A percentile compares a stretch with the other conserved stretches of the same genome.
Evolutionary conservation across 345 rosid species (phyloP).

Genomic region (Trapa incisa): DNA sequence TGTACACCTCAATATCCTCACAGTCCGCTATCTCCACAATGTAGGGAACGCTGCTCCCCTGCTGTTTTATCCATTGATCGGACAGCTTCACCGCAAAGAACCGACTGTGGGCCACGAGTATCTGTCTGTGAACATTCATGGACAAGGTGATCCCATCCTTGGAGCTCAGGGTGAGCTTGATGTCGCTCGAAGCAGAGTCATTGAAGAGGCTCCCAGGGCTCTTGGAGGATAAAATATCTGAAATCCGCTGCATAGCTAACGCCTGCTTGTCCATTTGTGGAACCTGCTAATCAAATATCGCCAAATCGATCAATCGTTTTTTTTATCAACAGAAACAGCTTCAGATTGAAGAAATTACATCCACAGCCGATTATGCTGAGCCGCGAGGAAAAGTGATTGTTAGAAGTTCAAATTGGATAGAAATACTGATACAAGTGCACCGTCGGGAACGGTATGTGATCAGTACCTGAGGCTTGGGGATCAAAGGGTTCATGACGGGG

Average conservation of each 20-base stretch:
- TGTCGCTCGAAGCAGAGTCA: slow-evolving; percentile 62
- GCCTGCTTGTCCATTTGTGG: slow-evolving; percentile 36
- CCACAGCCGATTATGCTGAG: no score
- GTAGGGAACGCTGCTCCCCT: slow-evolving; percentile 37
- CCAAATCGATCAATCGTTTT: not conserved
- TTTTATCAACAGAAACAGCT: no score
- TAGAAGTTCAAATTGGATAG: no score
- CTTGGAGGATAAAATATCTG: slow-evolving; percentile 41
- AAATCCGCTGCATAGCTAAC: slow-evolving; percentile 62
- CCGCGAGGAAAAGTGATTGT: no score
- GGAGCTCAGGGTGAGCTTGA: slow-evolving; percentile 68
- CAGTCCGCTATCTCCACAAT: slow-evolving; percentile 94
- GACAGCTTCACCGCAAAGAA: slow-evolving; percentile 70
- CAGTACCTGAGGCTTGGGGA: slow-evolving; percentile 4
- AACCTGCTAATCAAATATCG: not conserved
- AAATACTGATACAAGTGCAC: no score
- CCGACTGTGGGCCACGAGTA: slow-evolving; percentile 77
- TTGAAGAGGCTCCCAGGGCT: slow-evolving; percentile 89
- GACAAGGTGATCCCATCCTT: slow-evolving; percentile 76
- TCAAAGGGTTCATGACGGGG: not conserved
- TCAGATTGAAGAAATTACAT: no score
- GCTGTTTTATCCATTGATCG: slow-evolving; percentile 72
- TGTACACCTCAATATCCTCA: slow-evolving; percentile 90
- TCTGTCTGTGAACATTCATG: slow-evolving; percentile 69
- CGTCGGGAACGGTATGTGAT: no score